phyloP scores from a whole-genome alignment of 768 basidiomycete genomes.

The Termitomyces sp. region DNA sequence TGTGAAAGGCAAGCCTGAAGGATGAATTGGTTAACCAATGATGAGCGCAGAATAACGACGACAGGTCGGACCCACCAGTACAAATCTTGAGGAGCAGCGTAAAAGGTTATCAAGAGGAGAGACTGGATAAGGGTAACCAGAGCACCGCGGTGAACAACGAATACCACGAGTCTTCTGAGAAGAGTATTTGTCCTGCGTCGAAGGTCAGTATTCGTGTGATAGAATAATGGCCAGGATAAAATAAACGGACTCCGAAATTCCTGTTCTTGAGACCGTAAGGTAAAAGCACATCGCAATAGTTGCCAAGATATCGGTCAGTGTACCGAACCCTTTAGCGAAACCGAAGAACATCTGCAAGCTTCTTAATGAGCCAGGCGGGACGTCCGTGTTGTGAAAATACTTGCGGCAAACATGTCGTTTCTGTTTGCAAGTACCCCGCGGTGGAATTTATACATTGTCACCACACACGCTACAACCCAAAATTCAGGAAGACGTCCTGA shows the following conservation, averaged over 20 bases:
- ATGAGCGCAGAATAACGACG: not conserved
- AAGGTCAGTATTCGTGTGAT: not conserved
- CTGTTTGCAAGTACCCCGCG: slow-evolving; percentile 27
- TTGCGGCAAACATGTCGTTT: slow-evolving; percentile 26
- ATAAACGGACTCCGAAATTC: slow-evolving; percentile 30
- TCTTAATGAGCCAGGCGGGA: not conserved
- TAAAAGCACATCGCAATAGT: slow-evolving; percentile 42
- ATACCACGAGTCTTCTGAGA: slow-evolving; percentile 36
- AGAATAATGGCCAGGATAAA: not conserved
- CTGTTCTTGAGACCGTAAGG: slow-evolving; percentile 33
- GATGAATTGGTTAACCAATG: not conserved
- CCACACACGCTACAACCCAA: slow-evolving; percentile 25
- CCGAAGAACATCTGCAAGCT: slow-evolving; percentile 36
- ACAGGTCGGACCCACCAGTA: slow-evolving; percentile 29
- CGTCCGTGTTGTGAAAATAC: not conserved
- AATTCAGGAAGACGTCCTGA: not conserved
- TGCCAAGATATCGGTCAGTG: slow-evolving; percentile 39
- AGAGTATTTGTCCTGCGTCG: slow-evolving; percentile 33
- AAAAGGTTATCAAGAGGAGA: slow-evolving; percentile 38
- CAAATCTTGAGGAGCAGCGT: slow-evolving; percentile 28
- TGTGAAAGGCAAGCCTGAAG: slow-evolving; percentile 43
- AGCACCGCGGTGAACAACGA: slow-evolving; percentile 38
- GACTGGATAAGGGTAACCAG: slow-evolving; percentile 42
- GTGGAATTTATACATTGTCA: slow-evolving; percentile 34
- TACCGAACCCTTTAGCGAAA: slow-evolving; percentile 41